Base-by-base conservation (phyloP, 495 filamentous ascomycete species). In the Thermochaetoides thermophila region DNA sequence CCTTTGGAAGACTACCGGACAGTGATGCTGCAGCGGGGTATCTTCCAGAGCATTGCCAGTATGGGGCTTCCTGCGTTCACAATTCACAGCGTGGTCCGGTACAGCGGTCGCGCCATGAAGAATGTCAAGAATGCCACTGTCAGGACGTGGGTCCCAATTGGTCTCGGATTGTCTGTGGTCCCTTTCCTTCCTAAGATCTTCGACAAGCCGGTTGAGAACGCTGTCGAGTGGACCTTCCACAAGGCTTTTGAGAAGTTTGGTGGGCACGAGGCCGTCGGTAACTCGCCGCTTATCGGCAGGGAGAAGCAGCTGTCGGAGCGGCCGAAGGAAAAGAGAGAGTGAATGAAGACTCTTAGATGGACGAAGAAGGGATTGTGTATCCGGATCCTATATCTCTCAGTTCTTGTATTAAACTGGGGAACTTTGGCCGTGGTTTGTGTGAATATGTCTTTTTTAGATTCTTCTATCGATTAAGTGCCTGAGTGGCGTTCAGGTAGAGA, bases 1-100 rank as follows among this genome's bases (percentile, higher is more conserved):
- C 71, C 82, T 12, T 63, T 92, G 12, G 84, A 97, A 45, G 87
- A 97, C 52, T 97, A 82, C 40, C 64, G 85, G 11, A 76, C 82
- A 36, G 79, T 95, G 7, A 91, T 94, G 85, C 78, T 71, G 22
- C 80, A 96, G 61, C 66, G 89, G 16, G 84, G 74, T 1, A 63
- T 93, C 4, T 97, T 97, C 54, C 89, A 97, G 62, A 71, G 71
- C 42, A 33, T 97, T 29, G 89, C 89, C 2, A 79, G 72, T 50
- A 97, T 97, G 89, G 89, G 81, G 7, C 49, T 95, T 39, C 89
- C 89, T 3, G 89, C 89, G 0, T 83, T 97, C 37, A 97, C 89
- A 0, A 95, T 97, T 35, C 89, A 97, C 50, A 81, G 74, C 33
- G 65, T 95, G 9, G 89, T 97, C 24, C 69, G 71, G 43, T 94